Evolutionary conservation across 2,329 filamentous ascomycete species (phyloP), one percentile per base, ranked within the genome.

Genomic region (Exophiala alcalophila): DNA sequence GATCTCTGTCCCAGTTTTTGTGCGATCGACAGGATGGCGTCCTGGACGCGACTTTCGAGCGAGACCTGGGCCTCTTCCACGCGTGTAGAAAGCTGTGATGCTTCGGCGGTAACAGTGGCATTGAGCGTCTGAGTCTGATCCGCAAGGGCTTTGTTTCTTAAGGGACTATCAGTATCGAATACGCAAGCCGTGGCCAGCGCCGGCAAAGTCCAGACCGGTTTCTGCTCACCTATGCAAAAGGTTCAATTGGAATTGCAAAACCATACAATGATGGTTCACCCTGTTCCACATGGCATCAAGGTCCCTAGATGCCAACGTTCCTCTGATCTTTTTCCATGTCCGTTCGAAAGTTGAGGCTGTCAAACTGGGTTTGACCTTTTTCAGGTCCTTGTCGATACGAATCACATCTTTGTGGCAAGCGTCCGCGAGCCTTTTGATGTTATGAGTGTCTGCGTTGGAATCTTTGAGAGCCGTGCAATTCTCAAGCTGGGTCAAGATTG

Each of bases 221-320:
- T 10, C 5, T 2, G n/a, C 28, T 18, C 8, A 30, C 28, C 28
- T 30, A 16, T 30, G 28, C 5, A 30, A 18, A 30, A 30, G 28
- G 19, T 30, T 30, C 15, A 30, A 18, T 30, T 30, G 28, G 4
- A 30, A 30, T 11, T 30, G 28, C 28, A 30, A 18, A 14, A 30
- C 28, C 15, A 5, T 18, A 16, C 28, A 30, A 11, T 30, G 28
- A 30, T 30, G 14, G 7, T 30, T 30, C 28, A 30, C 5, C 28
- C 19, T 30, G 28, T 16, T 14, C 28, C 28, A 30, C 28, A 30
- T 30, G 12, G 12, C 28, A 30, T 14, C 19, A 11, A 30, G 28
- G 16, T 7, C 5, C 28, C 19, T 30, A 5, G 16, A 14, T 18
- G 28, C 12, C 28, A 30, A 7, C 16, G 28, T 16, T 30, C 15